Percentiles rank a stretch among this genome's conserved stretches.
Evolutionary conservation across 768 basidiomycete species (phyloP).

Genomic region (Lactifluus subvellereus): DNA sequence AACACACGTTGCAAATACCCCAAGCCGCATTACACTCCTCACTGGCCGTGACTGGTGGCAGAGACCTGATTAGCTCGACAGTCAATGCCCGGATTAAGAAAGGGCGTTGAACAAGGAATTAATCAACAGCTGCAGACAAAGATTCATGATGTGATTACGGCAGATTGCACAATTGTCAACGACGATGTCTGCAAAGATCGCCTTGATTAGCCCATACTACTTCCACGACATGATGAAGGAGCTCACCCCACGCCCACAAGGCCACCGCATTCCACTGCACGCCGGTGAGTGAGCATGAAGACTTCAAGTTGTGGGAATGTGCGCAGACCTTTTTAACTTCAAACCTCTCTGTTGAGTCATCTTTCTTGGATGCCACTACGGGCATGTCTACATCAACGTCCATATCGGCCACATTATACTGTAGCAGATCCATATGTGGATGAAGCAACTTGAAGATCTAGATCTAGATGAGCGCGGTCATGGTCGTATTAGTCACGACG

Average conservation of each 20-base stretch:
- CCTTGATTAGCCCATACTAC: background rate
- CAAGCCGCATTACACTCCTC: slow-evolving; percentile 98
- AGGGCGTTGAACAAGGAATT: background rate
- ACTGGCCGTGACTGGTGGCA: slow-evolving; percentile 53
- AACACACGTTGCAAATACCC: slow-evolving; percentile 93
- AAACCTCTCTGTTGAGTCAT: slow-evolving; percentile 78
- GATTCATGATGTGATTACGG: slow-evolving; percentile 99
- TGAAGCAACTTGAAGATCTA: no score
- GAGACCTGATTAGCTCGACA: slow-evolving; percentile 99
- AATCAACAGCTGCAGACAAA: slow-evolving; percentile 55
- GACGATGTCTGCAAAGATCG: slow-evolving; percentile 69
- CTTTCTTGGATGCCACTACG: slow-evolving; percentile 36
- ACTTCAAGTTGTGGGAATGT: background rate
- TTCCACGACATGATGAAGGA: background rate
- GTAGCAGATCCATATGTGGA: no score
- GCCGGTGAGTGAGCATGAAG: background rate
- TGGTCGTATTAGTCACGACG: no score
- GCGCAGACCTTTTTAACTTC: slow-evolving; percentile 93
- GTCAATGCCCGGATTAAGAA: slow-evolving; percentile 72
- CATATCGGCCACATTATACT: slow-evolving; percentile 50
- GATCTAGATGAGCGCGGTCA: no score
- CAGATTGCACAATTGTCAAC: slow-evolving; percentile 99
- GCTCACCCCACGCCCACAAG: slow-evolving; percentile 95
- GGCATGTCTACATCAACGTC: slow-evolving; percentile 77
- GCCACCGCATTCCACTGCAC: slow-evolving; percentile 98